Conservation (phyloP, 2,329 filamentous ascomycete genomes). For the Akanthomyces lecanii region DNA sequence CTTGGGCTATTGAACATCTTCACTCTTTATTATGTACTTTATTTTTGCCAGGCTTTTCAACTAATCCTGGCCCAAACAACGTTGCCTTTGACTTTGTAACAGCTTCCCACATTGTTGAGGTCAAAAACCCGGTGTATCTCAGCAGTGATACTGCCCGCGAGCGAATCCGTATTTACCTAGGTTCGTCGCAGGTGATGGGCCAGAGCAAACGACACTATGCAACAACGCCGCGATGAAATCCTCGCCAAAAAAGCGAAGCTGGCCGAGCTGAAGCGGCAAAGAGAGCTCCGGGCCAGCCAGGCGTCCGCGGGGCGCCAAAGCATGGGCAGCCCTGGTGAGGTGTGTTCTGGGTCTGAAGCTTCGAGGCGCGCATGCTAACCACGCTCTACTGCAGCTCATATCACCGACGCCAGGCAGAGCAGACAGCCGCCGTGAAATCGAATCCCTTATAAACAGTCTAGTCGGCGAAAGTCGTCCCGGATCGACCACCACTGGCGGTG, state of each 20-base stretch:
- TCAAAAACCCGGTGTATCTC: neutral
- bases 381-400: slow-evolving; percentile 40
- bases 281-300: slow-evolving; percentile 77
- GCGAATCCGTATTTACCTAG: neutral
- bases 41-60: neutral
- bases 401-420: slow-evolving; percentile 67
- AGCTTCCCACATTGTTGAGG: neutral
- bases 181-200: slow-evolving; percentile 13
- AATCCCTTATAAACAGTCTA: slow-evolving; percentile 78
- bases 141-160: neutral
- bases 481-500: slow-evolving; percentile 60
- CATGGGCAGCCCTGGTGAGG: slow-evolving; percentile 66
- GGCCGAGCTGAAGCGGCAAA: slow-evolving; percentile 88
- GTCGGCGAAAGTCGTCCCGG: slow-evolving; percentile 72
- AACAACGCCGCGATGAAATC: slow-evolving; percentile 91
- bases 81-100: neutral
- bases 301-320: slow-evolving; percentile 66
- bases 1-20: neutral
- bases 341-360: slow-evolving; percentile 37
- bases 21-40: neutral
- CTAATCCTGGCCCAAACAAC: neutral
- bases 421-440: slow-evolving; percentile 70
- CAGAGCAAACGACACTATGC: slow-evolving; percentile 43
- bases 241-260: slow-evolving; percentile 95
- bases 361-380: slow-evolving; percentile 20